Percentiles rank a stretch among this genome's conserved stretches.
Evolutionary conservation across 2,329 filamentous ascomycete genomes (phyloP).

Genomic region (Cladophialophora yegresii): DNA sequence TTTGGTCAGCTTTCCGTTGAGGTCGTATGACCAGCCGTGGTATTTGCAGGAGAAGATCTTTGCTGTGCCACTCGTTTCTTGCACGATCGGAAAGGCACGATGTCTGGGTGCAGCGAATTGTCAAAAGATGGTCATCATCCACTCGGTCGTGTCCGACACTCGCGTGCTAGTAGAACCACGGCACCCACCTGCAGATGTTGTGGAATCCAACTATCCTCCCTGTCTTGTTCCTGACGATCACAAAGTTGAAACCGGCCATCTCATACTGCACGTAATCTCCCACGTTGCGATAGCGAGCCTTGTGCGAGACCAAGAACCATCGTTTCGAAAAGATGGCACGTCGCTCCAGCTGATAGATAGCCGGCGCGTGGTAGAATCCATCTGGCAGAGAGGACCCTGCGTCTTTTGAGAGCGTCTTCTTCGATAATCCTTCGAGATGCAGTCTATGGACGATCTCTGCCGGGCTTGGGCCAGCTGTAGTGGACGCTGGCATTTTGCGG

Average conservation of each 20-base stretch:
- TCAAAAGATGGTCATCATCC: not conserved
- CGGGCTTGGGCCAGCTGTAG: slow-evolving; percentile 5
- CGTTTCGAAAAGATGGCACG: slow-evolving; percentile 54
- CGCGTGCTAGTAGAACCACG: not conserved
- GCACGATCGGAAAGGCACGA: slow-evolving; percentile 59
- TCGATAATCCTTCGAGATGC: slow-evolving; percentile 21
- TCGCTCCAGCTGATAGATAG: slow-evolving; percentile 54
- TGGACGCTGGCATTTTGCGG: slow-evolving; percentile 15
- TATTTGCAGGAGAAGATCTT: slow-evolving; percentile 58
- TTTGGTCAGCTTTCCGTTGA: slow-evolving; percentile 60
- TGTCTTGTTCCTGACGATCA: slow-evolving; percentile 54
- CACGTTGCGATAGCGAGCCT: slow-evolving; percentile 51
- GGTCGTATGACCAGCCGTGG: slow-evolving; percentile 64
- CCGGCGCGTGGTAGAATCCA: slow-evolving; percentile 53
- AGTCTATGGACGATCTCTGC: slow-evolving; percentile 16
- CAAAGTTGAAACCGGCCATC: slow-evolving; percentile 55
- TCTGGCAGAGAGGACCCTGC: slow-evolving; percentile 45
- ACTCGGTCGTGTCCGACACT: not conserved
- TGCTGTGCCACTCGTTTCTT: slow-evolving; percentile 20
- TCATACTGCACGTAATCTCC: slow-evolving; percentile 44
- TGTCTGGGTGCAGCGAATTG: slow-evolving; percentile 42
- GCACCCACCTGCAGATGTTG: slow-evolving; percentile 56
- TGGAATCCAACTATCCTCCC: slow-evolving; percentile 61
- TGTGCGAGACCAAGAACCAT: slow-evolving; percentile 47
- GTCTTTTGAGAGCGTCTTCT: slow-evolving; percentile 25